Evolutionary conservation across 1,139 yeast species (phyloP), one percentile per base, ranked within the genome.

Genomic region (Pichia sp.): DNA sequence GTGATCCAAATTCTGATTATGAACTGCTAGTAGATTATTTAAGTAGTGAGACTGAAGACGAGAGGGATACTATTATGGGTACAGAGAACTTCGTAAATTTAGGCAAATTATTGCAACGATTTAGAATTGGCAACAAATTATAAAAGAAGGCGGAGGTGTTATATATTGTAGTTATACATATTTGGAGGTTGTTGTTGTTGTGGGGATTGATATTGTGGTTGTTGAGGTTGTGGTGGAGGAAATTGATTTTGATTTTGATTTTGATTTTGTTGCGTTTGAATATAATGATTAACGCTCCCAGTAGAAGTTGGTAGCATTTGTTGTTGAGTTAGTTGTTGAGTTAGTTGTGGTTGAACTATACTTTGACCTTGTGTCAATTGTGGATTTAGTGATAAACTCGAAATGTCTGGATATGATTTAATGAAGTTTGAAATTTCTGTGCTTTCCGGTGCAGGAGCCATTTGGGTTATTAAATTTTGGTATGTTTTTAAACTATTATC

Each of bases 401-500:
- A 48, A 20, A 53, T 42, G 32, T 48, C 52, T 18, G 56, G 56
- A 39, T 53, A 52, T 1, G 50, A 26, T 24, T 46, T 43, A 26
- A 52, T 50, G 20, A 53, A 53, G 24, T 47, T 42, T 3, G 53
- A 47, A 22, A 52, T 53, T 20, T 46, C 47, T 18, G 49, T 40
- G 20, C 48, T 49, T 24, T 44, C 44, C 12, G 53, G 48, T 7
- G 45, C 27, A 9, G 53, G 46, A 4, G 50, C 47, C 32, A 46
- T 40, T 18, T 56, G 51, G 12, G 49, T 39, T 20, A 55, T 49
- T 35, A 87, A 67, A 45, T 78, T 79, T 60, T 87, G 88, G 63
- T 88, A 90, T 9, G 76, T 68, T 48, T 75, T 72, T 43, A 85
- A 77, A 29, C 95, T 94, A 44, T 69, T 69, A 48, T 78, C 77